These are phyloP conservation scores for Camellia sinensis DNA, from an alignment of 148 eudicot genomes.

Conservation along the genomic window DNA sequence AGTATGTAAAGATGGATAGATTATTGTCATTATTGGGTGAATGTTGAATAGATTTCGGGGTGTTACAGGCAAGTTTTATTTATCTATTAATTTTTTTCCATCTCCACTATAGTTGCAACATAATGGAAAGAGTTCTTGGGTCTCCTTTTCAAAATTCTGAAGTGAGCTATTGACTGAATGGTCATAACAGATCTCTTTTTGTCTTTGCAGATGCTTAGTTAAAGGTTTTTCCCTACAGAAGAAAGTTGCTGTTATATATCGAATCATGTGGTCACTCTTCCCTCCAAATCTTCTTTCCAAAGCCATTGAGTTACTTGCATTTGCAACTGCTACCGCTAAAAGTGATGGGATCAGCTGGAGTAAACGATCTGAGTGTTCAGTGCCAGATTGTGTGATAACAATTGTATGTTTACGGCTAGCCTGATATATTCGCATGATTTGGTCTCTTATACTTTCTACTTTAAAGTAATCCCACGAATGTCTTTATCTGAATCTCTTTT, in stretches of 20 bases:
- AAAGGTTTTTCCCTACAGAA: slow-evolving; percentile 53
- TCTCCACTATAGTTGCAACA: no score
- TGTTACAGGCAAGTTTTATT: slow-evolving; percentile 50
- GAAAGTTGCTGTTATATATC: slow-evolving; percentile 20
- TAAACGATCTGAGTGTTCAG: slow-evolving; percentile 18
- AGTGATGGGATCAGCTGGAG: slow-evolving; percentile 69
- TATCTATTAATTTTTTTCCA: no score
- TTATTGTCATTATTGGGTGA: no score
- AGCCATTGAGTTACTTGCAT: slow-evolving; percentile 47
- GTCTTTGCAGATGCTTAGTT: slow-evolving; percentile 59
- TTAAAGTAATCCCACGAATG: no score
- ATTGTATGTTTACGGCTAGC: slow-evolving; percentile 34
- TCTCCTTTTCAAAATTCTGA: slow-evolving; percentile 6
- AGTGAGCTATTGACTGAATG: not conserved
- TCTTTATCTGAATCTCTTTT: not conserved
- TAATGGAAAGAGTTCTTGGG: not conserved
- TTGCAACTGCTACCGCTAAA: slow-evolving; percentile 24
- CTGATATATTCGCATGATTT: not conserved
- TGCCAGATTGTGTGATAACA: slow-evolving; percentile 52
- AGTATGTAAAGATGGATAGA: no score
- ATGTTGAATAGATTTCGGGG: no score
- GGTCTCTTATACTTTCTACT: no score
- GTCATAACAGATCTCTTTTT: slow-evolving; percentile 11
- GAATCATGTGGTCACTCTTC: slow-evolving; percentile 43
- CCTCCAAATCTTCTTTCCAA: slow-evolving; percentile 66